Evolutionary conservation across 108 stramenopile species (phyloP).

Genomic region (Cyclotella kingstonii): DNA sequence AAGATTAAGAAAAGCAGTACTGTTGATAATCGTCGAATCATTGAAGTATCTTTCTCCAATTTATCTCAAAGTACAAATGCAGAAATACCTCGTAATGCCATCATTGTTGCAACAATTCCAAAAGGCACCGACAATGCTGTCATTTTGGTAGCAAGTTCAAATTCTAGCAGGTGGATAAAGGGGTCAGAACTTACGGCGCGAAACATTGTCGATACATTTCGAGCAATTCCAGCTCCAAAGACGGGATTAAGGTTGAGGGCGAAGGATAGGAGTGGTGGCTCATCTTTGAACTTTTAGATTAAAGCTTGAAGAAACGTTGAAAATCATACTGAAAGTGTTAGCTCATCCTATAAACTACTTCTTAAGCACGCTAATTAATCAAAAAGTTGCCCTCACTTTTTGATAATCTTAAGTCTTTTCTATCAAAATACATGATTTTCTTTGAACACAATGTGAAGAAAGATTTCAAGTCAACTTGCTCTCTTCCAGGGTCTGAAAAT

Average conservation of each 20-base stretch:
- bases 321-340: too few species aligned
- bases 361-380: too few species aligned
- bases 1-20: conserved; percentile 58
- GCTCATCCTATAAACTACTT: too few species aligned
- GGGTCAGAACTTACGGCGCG: conserved; percentile 39
- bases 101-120: conserved; percentile 70
- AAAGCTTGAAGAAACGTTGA: too few species aligned
- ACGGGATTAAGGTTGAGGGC: conserved; percentile 58
- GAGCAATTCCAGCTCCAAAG: conserved; percentile 63
- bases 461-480: too few species aligned
- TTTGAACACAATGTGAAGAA: too few species aligned
- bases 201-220: conserved; percentile 56
- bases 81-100: conserved; percentile 73
- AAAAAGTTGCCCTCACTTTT: too few species aligned
- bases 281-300: conserved; percentile 40
- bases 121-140: conserved; percentile 68
- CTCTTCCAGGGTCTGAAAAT: too few species aligned
- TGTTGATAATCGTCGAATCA: conserved; percentile 30
- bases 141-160: conserved; percentile 71
- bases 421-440: too few species aligned
- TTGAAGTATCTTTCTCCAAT: conserved; percentile 73
- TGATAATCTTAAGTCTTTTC: too few species aligned
- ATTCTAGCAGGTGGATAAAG: conserved; percentile 66
- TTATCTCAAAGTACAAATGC: conserved; percentile 71
- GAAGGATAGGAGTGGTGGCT: conserved; percentile 50